phyloP scores from a whole-genome alignment of 2,329 filamentous ascomycete species.

The Curvularia sp. region DNA sequence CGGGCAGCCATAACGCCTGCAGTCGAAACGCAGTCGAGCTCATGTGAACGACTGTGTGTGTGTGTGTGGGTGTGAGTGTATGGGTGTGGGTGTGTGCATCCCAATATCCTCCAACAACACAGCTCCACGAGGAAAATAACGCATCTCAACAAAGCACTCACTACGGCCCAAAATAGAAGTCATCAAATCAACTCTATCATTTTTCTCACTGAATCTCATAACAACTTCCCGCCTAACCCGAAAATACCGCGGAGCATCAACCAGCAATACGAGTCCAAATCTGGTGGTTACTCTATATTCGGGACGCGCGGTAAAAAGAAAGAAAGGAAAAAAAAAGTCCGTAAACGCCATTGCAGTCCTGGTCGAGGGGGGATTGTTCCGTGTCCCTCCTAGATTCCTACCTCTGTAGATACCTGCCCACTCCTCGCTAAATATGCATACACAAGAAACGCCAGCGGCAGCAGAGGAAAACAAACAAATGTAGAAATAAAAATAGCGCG shows the following conservation, averaged over 20 bases:
- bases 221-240: neutral
- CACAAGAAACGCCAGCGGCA: conserved; percentile 6
- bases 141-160: neutral
- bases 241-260: conserved; percentile 2
- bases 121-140: neutral
- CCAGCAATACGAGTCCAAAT: conserved; percentile 5
- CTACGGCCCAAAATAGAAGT: neutral
- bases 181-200: neutral
- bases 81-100: neutral
- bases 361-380: conserved; percentile 20
- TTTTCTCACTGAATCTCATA: neutral
- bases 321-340: conserved; percentile 5
- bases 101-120: neutral
- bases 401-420: conserved; percentile 28
- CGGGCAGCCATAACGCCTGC: conserved; percentile 14
- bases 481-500: conserved; percentile 3
- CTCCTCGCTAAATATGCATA: conserved; percentile 33
- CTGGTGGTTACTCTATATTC: neutral
- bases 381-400: conserved; percentile 26
- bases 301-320: too few species aligned
- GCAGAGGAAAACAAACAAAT: conserved; percentile 11
- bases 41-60: neutral
- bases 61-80: neutral
- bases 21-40: conserved; percentile 1
- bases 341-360: conserved; percentile 18